Evolutionary conservation across 257 asterid genomes (phyloP), one percentile per base, ranked within the genome.

Genomic region (Knoxia roxburghii): DNA sequence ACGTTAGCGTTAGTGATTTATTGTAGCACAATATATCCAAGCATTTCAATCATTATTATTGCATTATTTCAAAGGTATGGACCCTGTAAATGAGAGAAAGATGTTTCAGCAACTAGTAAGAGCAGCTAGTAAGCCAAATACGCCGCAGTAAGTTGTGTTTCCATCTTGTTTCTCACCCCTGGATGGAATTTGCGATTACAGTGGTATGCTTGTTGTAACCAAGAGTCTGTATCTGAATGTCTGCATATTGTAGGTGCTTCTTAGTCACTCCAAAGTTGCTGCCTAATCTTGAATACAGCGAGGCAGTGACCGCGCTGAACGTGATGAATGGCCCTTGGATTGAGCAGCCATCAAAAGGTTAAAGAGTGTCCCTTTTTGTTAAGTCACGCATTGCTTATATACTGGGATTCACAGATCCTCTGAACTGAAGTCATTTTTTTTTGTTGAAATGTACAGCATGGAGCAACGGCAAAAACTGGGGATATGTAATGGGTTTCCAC

Each of bases 41-140:
- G 15, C 15, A 29, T 46, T n/a, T 1, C 30, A 64, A 30, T 41
- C 37, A 32, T n/a, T 55, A 20, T n/a, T 54, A n/a, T 41, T 33
- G 26, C 32, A 63, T 45, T 27, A 21, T 56, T 45, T 21, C 6
- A 12, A 29, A 92, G 98, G 98, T 65, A 93, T 93, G 99, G 99
- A 93, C 80, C 99, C 99, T 33, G 81, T 90, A 68, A 93, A 93
- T 13, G 99, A 93, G 87, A 86, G 99, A 69, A 93, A 90, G 76
- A 93, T 93, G 99, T 93, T 93, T 77, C 97, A 90, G 83, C 97
- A 93, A 73, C 80, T 93, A 74, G 99, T 93, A 78, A 79, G 89
- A 74, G 95, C 99, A 46, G 94, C 99, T 69, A 93, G 97, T 83
- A 86, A 83, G 69, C 95, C 81, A 49, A 88, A 86, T 75, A 93